A percentile compares a stretch with the other conserved stretches of the same genome.
Evolutionary conservation across 2,329 filamentous ascomycete genomes (phyloP).

Genomic region (Penicillium sp.): DNA sequence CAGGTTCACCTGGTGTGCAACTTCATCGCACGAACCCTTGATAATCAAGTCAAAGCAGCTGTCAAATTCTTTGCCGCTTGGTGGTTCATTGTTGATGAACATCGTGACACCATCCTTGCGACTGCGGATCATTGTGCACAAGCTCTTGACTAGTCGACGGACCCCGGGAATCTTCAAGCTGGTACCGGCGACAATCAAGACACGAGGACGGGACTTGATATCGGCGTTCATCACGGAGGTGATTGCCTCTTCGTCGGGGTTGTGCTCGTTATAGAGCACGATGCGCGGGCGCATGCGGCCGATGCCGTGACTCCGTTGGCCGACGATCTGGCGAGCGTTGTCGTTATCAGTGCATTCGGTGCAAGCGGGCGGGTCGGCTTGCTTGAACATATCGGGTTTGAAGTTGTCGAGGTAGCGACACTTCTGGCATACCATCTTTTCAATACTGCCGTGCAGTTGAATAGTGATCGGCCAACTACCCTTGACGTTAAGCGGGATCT

Average conservation of each 20-base stretch:
- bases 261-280: constrained; percentile 95
- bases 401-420: constrained; percentile 76
- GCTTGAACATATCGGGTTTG: constrained; percentile 74
- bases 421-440: constrained; percentile 97
- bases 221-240: constrained; percentile 86
- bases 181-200: constrained; percentile 90
- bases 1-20: constrained; percentile 69
- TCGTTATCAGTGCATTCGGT: constrained; percentile 71
- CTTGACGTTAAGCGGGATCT: constrained; percentile 76
- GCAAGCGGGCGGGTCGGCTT: constrained; percentile 79
- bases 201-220: constrained; percentile 79
- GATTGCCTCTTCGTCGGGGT: constrained; percentile 94
- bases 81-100: constrained; percentile 91
- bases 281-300: constrained; percentile 87
- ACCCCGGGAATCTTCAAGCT: constrained; percentile 94
- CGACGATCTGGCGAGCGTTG: constrained; percentile 69
- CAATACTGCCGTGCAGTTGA: constrained; percentile 87
- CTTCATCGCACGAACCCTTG: constrained; percentile 79
- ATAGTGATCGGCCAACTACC: constrained; percentile 91
- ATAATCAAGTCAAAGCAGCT: constrained; percentile 93
- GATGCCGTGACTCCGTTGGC: constrained; percentile 90
- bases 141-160: constrained; percentile 80
- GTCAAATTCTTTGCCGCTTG: constrained; percentile 78
- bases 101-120: constrained; percentile 76
- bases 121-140: constrained; percentile 82